Conservation (phyloP, 2,329 filamentous ascomycete genomes). For the Westerdykella aurantiaca region DNA sequence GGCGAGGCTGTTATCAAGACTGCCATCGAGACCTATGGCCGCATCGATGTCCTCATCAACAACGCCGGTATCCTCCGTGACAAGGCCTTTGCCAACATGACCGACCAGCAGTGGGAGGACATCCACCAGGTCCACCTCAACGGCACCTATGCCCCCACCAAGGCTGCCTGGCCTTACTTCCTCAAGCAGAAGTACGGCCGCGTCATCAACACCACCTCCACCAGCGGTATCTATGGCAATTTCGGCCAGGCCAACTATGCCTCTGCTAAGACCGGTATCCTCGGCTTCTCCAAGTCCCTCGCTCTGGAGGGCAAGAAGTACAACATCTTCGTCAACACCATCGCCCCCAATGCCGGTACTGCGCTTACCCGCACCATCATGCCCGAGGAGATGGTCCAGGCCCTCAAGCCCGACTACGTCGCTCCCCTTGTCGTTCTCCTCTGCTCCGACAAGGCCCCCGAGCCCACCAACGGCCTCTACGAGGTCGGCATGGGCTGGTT, state of each 20-base stretch:
- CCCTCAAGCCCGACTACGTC: slow-evolving; percentile 98
- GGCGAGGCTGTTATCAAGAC: slow-evolving; percentile 87
- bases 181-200: slow-evolving; percentile 98
- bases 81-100: slow-evolving; percentile 98
- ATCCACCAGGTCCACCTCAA: slow-evolving; percentile 89
- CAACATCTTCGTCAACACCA: slow-evolving; percentile 97
- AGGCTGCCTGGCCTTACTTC: slow-evolving; percentile 96
- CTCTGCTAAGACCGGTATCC: slow-evolving; percentile 66
- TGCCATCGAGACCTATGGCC: slow-evolving; percentile 88
- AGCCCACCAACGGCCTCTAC: slow-evolving; percentile 81
- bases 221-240: slow-evolving; percentile 97
- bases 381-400: slow-evolving; percentile 95
- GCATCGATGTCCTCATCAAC: slow-evolving; percentile 93
- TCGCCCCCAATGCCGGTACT: slow-evolving; percentile 94
- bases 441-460: slow-evolving; percentile 78
- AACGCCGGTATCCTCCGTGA: slow-evolving; percentile 96
- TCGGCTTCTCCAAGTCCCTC: slow-evolving; percentile 89
- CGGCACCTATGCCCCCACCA: slow-evolving; percentile 93
- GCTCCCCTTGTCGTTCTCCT: slow-evolving; percentile 87
- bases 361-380: slow-evolving; percentile 91
- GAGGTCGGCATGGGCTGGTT: slow-evolving; percentile 95
- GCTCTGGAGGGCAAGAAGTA: slow-evolving; percentile 92
- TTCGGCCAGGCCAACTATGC: slow-evolving; percentile 98
- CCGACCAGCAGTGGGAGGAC: slow-evolving; percentile 85
- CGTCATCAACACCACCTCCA: slow-evolving; percentile 93